phyloP scores from a whole-genome alignment of 2,329 filamentous ascomycete genomes.

The Neopestalotiopsis clavispora region DNA sequence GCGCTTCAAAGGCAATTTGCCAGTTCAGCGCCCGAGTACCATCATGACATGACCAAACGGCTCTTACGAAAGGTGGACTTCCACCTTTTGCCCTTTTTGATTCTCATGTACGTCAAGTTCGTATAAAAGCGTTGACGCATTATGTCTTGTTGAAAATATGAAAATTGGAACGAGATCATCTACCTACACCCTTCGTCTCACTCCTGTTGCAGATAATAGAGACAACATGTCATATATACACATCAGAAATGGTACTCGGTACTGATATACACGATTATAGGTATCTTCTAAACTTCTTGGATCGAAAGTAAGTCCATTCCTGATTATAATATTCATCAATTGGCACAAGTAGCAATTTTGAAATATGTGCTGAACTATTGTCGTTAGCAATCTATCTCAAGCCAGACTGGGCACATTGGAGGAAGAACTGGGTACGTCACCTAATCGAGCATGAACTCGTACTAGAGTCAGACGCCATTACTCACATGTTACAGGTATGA shows the following conservation, averaged over 20 bases:
- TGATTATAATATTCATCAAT: neutral
- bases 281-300: constrained; percentile 61
- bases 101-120: constrained; percentile 44
- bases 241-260: neutral
- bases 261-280: constrained; percentile 1
- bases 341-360: neutral
- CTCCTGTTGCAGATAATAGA: neutral
- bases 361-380: neutral
- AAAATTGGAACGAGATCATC: too few species aligned
- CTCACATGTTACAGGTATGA: constrained; percentile 39
- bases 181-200: too few species aligned
- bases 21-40: constrained; percentile 33
- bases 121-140: too few species aligned
- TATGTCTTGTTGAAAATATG: too few species aligned
- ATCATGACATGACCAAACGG: constrained; percentile 33
- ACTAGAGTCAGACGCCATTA: neutral
- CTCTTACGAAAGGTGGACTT: constrained; percentile 56
- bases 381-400: constrained; percentile 53
- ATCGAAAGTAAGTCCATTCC: constrained; percentile 40
- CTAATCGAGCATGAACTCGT: neutral
- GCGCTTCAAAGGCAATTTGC: constrained; percentile 30
- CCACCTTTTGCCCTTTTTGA: constrained; percentile 55
- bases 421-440: constrained; percentile 44
- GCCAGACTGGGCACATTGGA: constrained; percentile 59
- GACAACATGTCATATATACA: neutral